These are phyloP conservation scores for Chalciporus piperatus DNA, from an alignment of 768 basidiomycete species.

Conservation along the genomic window DNA sequence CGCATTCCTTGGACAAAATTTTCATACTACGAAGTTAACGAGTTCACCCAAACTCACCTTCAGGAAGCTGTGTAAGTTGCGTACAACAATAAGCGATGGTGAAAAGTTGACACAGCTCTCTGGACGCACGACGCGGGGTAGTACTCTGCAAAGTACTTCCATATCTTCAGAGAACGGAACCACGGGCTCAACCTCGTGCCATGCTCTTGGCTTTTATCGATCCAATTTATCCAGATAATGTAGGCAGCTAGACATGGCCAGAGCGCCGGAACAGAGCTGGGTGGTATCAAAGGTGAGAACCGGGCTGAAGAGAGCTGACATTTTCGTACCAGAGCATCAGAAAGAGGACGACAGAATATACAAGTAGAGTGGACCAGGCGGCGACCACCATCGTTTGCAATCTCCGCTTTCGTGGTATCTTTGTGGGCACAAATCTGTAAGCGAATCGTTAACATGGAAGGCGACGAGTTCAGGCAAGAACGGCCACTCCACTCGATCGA, in stretches of 20 bases:
- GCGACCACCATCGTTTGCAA: slow-evolving; percentile 90
- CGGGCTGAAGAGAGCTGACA: background rate
- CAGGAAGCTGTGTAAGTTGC: slow-evolving; percentile 11
- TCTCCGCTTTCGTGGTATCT: slow-evolving; percentile 81
- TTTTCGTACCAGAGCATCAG: slow-evolving; percentile 72
- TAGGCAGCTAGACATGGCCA: slow-evolving; percentile 87
- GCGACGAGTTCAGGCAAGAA: background rate
- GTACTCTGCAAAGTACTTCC: slow-evolving; percentile 91
- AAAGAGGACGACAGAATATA: slow-evolving; percentile 64
- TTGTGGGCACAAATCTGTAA: slow-evolving; percentile 77
- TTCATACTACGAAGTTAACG: background rate
- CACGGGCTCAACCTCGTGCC: slow-evolving; percentile 72
- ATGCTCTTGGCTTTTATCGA: slow-evolving; percentile 74
- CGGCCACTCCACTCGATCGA: slow-evolving; percentile 62
- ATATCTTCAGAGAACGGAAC: slow-evolving; percentile 68
- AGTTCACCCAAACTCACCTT: slow-evolving; percentile 32
- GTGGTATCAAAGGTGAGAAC: background rate
- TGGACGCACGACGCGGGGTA: slow-evolving; percentile 82
- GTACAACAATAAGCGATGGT: background rate
- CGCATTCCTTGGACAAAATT: slow-evolving; percentile 55
- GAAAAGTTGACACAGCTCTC: background rate
- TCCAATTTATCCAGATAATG: slow-evolving; percentile 68
- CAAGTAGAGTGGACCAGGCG: slow-evolving; percentile 80
- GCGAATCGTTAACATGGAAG: slow-evolving; percentile 1
- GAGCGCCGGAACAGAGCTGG: slow-evolving; percentile 80